A percentile compares a stretch with the other conserved stretches of the same genome.
phyloP scores from a whole-genome alignment of 2,329 filamentous ascomycete genomes.

The Hypomyces rosellus region DNA sequence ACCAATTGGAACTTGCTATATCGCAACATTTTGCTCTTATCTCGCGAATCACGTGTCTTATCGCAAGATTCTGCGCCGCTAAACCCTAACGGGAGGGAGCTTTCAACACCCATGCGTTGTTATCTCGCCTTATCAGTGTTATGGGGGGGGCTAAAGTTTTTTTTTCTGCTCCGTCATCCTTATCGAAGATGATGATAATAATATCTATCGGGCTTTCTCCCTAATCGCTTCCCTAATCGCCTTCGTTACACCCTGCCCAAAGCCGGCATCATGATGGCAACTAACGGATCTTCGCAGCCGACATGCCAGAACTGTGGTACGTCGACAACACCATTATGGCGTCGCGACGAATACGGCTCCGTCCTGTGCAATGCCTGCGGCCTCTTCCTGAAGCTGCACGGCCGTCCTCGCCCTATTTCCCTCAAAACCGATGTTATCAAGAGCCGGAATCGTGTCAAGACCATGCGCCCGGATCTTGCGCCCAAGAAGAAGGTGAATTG shows the following conservation, averaged over 20 bases:
- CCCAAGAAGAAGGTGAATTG: conserved; percentile 73
- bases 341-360: conserved; percentile 89
- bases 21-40: conserved; percentile 13
- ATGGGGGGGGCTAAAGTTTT: conserved; percentile 24
- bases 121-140: conserved; percentile 32
- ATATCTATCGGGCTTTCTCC: conserved; percentile 24
- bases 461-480: conserved; percentile 66
- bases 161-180: conserved; percentile 29
- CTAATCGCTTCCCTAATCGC: conserved; percentile 18
- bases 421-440: conserved; percentile 99
- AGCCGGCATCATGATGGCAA: conserved; percentile 43
- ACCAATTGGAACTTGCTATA: conserved; percentile 8
- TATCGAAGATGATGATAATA: conserved; percentile 32
- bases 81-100: conserved; percentile 11
- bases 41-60: conserved; percentile 14
- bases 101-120: conserved; percentile 16
- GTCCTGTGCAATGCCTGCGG: conserved; percentile 99
- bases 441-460: conserved; percentile 96
- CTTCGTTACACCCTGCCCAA: conserved; percentile 23
- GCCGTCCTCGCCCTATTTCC: conserved; percentile 85
- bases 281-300: conserved; percentile 69
- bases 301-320: conserved; percentile 96
- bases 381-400: conserved; percentile 94
- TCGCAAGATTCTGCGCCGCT: conserved; percentile 15
- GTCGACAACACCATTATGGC: conserved; percentile 93